A percentile compares a stretch with the other conserved stretches of the same genome.
These are phyloP conservation scores for Polyporus arcularius DNA, from an alignment of 768 basidiomycete species.

Conservation along the genomic window DNA sequence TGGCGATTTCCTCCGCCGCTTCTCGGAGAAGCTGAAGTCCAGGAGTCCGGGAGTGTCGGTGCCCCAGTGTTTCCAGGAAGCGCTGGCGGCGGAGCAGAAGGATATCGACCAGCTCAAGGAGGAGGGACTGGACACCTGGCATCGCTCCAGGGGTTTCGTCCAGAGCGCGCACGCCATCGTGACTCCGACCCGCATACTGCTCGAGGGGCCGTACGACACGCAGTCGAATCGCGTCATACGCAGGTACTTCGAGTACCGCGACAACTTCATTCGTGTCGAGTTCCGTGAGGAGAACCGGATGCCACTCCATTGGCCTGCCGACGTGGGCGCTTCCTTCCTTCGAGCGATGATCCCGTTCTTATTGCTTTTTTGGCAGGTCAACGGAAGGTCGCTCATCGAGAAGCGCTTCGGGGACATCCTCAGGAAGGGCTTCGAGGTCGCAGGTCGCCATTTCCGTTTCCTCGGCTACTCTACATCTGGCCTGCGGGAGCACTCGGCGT, in stretches of 20 bases:
- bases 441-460: constrained; percentile 22
- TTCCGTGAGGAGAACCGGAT: constrained; percentile 80
- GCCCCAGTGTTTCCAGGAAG: constrained; percentile 46
- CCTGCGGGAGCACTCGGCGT: constrained; percentile 21
- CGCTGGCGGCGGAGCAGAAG: constrained; percentile 21
- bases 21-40: constrained; percentile 47
- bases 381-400: constrained; percentile 19
- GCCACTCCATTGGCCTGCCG: constrained; percentile 55
- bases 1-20: constrained; percentile 56
- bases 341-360: constrained; percentile 28
- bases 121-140: background rate
- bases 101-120: background rate
- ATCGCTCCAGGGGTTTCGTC: constrained; percentile 35
- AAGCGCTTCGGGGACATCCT: constrained; percentile 23
- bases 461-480: constrained; percentile 24
- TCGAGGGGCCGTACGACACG: constrained; percentile 72
- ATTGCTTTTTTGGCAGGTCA: constrained; percentile 39
- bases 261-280: constrained; percentile 77
- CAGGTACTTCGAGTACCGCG: constrained; percentile 53
- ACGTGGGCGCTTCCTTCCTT: background rate
- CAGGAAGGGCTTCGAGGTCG: constrained; percentile 19
- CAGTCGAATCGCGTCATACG: constrained; percentile 82
- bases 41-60: constrained; percentile 45
- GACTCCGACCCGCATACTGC: constrained; percentile 70
- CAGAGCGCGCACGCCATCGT: constrained; percentile 68